Conservation (phyloP, 1,284 basidiomycete genomes). For the Boletellus deceptivus region DNA sequence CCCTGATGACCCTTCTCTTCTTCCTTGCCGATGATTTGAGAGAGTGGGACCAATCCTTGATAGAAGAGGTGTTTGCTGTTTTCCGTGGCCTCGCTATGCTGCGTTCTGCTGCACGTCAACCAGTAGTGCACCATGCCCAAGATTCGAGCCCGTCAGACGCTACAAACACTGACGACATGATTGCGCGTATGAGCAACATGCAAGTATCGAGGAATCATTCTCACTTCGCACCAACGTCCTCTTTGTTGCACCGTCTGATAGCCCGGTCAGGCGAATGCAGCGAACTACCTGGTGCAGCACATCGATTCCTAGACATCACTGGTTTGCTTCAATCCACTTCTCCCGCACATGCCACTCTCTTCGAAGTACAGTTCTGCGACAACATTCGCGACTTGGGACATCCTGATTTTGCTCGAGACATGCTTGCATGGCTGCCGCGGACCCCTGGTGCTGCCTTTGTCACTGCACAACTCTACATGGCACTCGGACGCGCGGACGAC, state of each 20-base stretch:
- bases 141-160: slow-evolving; percentile 30
- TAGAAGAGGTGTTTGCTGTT: slow-evolving; percentile 75
- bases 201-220: slow-evolving; percentile 56
- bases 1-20: slow-evolving; percentile 66
- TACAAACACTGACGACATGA: slow-evolving; percentile 58
- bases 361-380: slow-evolving; percentile 73
- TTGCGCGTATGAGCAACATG: slow-evolving; percentile 65
- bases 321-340: slow-evolving; percentile 66
- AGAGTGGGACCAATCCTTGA: slow-evolving; percentile 60
- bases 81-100: slow-evolving; percentile 72
- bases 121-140: slow-evolving; percentile 46
- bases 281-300: slow-evolving; percentile 56
- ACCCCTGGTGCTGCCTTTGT: slow-evolving; percentile 77
- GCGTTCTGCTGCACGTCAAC: slow-evolving; percentile 56
- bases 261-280: slow-evolving; percentile 45
- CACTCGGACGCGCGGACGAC: slow-evolving; percentile 72
- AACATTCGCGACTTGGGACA: slow-evolving; percentile 66
- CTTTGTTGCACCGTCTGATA: slow-evolving; percentile 70
- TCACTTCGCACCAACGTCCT: slow-evolving; percentile 55
- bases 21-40: slow-evolving; percentile 62
- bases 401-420: slow-evolving; percentile 57
- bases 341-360: slow-evolving; percentile 59
- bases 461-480: slow-evolving; percentile 64
- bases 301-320: slow-evolving; percentile 63
- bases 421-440: slow-evolving; percentile 72